Conservation (phyloP, 176 grass and related monocot genomes). For the Aechmea fasciata region DNA sequence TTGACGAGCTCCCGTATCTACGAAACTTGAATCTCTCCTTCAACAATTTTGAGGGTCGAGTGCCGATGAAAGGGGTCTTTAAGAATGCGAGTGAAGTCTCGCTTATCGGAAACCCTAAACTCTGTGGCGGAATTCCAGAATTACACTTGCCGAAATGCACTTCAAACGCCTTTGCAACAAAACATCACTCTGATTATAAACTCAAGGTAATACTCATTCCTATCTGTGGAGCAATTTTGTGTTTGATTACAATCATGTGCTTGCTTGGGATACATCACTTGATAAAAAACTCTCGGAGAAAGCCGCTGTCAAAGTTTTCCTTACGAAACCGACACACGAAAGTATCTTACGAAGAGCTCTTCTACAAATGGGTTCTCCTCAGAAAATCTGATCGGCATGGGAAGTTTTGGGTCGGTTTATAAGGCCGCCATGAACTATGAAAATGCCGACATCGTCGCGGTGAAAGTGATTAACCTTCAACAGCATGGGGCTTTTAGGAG, state of each 20-base stretch:
- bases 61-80: background rate
- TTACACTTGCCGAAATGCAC: background rate
- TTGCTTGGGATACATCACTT: background rate
- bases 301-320: background rate
- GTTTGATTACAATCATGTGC: background rate
- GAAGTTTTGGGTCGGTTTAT: background rate
- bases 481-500: background rate
- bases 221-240: background rate
- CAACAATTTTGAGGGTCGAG: background rate
- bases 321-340: background rate
- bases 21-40: slow-evolving; percentile 15
- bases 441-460: background rate
- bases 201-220: background rate
- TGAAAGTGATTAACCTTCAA: background rate
- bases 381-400: background rate
- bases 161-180: background rate
- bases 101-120: background rate
- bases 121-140: slow-evolving; percentile 1
- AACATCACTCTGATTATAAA: background rate
- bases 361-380: background rate
- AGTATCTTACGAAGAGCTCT: background rate
- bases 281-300: background rate
- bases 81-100: background rate
- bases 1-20: background rate
- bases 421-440: too few species aligned